Conservation (phyloP, 2,329 filamentous ascomycete species). For the Fusarium goolgardi region DNA sequence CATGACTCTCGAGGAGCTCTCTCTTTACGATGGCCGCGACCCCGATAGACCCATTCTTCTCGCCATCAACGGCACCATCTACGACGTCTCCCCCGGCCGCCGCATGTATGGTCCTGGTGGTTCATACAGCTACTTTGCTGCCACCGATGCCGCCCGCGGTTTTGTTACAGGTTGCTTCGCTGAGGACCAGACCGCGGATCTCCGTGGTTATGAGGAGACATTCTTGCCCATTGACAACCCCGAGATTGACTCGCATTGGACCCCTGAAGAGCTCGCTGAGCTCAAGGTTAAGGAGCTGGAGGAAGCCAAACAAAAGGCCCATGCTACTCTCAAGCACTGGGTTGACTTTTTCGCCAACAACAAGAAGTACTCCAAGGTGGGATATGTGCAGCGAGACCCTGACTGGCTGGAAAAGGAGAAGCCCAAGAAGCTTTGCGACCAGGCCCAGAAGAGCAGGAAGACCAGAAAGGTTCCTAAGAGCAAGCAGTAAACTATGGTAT, state of each 20-base stretch:
- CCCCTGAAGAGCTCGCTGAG: slow-evolving; percentile 63
- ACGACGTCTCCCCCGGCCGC: slow-evolving; percentile 79
- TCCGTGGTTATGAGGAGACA: slow-evolving; percentile 89
- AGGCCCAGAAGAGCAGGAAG: slow-evolving; percentile 69
- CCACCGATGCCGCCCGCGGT: slow-evolving; percentile 84
- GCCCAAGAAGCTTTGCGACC: slow-evolving; percentile 74
- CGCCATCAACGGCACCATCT: slow-evolving; percentile 88
- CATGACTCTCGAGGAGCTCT: slow-evolving; percentile 81
- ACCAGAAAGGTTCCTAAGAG: slow-evolving; percentile 58
- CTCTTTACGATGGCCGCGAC: slow-evolving; percentile 81
- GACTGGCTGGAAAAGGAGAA: slow-evolving; percentile 72
- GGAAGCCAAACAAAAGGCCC: slow-evolving; percentile 72
- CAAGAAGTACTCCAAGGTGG: slow-evolving; percentile 84
- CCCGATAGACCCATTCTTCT: slow-evolving; percentile 84
- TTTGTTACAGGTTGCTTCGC: slow-evolving; percentile 95
- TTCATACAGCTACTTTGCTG: slow-evolving; percentile 87
- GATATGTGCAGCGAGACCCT: slow-evolving; percentile 73
- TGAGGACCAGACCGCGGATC: slow-evolving; percentile 84
- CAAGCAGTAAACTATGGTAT: slow-evolving; percentile 8
- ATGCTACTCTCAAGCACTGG: slow-evolving; percentile 81
- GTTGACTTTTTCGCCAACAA: slow-evolving; percentile 82
- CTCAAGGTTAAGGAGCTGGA: slow-evolving; percentile 72
- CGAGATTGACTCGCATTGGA: slow-evolving; percentile 69
- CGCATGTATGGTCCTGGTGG: slow-evolving; percentile 85
- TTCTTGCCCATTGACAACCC: slow-evolving; percentile 75